Conservation (phyloP, 495 filamentous ascomycete species). For the Tuber aestivum region DNA sequence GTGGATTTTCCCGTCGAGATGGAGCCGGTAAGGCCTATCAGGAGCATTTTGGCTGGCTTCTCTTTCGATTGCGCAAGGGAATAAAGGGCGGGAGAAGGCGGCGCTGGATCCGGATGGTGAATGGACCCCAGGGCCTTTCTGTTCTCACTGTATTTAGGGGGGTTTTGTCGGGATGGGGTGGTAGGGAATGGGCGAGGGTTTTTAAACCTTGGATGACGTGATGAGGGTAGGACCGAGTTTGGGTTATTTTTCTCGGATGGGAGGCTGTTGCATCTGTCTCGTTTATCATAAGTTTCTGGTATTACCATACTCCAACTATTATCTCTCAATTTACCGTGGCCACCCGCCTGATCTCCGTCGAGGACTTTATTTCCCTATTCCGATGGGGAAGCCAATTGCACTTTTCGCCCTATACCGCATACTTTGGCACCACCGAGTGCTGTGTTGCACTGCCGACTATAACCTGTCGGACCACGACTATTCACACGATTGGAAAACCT, state of each 20-base stretch:
- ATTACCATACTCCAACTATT: too few relatives aligned
- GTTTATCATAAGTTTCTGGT: too few relatives aligned
- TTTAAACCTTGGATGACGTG: not conserved
- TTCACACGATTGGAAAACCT: too few relatives aligned
- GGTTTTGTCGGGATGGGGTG: not conserved
- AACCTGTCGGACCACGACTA: not conserved
- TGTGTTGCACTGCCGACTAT: not conserved
- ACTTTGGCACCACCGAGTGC: not conserved
- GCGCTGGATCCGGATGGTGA: not conserved
- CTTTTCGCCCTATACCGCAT: not conserved
- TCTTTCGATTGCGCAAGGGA: not conserved
- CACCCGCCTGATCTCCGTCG: not conserved
- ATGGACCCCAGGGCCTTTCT: not conserved
- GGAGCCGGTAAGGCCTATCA: conserved; percentile 93
- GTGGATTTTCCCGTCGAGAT: conserved; percentile 98
- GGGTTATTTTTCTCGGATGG: not conserved
- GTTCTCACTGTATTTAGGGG: not conserved
- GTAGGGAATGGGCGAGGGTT: not conserved
- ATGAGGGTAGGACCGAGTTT: not conserved
- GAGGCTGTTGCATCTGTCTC: not conserved
- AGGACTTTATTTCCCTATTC: not conserved
- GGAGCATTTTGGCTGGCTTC: conserved; percentile 59
- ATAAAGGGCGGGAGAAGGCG: not conserved
- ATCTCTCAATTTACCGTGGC: not conserved
- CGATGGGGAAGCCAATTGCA: not conserved